These are phyloP conservation scores for Santalum album DNA, from an alignment of 164 flowering plant genomes.

Conservation along the genomic window DNA sequence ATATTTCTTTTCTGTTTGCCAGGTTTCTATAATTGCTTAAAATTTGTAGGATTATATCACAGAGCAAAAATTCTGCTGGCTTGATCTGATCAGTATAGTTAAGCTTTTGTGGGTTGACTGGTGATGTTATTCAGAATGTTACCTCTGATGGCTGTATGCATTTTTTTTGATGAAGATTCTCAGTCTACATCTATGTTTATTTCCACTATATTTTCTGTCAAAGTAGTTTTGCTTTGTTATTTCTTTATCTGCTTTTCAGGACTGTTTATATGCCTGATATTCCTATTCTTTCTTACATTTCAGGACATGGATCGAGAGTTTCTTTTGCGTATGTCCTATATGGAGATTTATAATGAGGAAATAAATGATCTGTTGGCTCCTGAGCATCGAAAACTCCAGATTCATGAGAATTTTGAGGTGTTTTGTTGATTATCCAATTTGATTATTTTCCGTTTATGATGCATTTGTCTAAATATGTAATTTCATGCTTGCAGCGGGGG, in stretches of 20 bases:
- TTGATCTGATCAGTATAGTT: too few species aligned
- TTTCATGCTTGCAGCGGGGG: conserved; percentile 48
- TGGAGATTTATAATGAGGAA: conserved; percentile 97
- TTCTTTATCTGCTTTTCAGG: not conserved
- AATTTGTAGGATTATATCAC: too few species aligned
- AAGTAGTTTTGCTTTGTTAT: too few species aligned
- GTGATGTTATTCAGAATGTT: too few species aligned
- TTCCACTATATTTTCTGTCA: too few species aligned
- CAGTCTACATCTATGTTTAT: too few species aligned
- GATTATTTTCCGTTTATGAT: not conserved
- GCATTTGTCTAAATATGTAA: not conserved
- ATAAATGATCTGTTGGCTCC: conserved; percentile 90
- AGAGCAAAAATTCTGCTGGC: too few species aligned
- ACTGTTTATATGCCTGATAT: not conserved
- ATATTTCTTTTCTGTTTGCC: too few species aligned
- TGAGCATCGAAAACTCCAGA: conserved; percentile 83
- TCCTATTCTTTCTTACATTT: not conserved
- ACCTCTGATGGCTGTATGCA: too few species aligned
- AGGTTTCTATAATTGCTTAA: too few species aligned
- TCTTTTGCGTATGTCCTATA: conserved; percentile 87
- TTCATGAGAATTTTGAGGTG: conserved; percentile 92
- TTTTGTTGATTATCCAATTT: not conserved
- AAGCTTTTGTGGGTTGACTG: too few species aligned
- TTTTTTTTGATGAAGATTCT: too few species aligned
- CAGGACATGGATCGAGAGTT: conserved; percentile 81